A percentile compares a stretch with the other conserved stretches of the same genome.
phyloP scores from a whole-genome alignment of 2,329 filamentous ascomycete genomes.

The Aurifilum marmelostoma region DNA sequence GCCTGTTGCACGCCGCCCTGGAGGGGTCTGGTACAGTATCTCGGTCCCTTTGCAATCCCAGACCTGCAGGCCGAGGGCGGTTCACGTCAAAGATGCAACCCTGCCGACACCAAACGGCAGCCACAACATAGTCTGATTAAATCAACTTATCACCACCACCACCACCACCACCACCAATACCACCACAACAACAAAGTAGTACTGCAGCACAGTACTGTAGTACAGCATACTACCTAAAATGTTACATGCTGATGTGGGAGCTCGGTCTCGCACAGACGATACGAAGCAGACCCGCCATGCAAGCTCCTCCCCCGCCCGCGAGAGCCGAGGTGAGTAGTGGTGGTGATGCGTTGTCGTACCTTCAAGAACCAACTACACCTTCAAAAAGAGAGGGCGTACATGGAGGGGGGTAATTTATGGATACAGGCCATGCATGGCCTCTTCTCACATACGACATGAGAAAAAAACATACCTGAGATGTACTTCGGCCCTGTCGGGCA shows the following conservation, averaged over 20 bases:
- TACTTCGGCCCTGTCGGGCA: not conserved
- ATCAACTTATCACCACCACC: not conserved
- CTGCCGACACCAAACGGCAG: not conserved
- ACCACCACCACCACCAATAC: too few relatives aligned
- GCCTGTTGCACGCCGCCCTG: not conserved
- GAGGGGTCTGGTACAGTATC: not conserved
- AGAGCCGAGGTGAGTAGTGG: not conserved
- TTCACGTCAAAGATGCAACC: conserved; percentile 7
- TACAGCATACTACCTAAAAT: too few relatives aligned
- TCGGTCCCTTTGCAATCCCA: conserved; percentile 7
- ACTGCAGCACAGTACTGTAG: not conserved
- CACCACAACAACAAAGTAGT: not conserved
- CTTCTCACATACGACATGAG: not conserved
- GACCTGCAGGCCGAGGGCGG: conserved; percentile 3
- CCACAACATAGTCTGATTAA: not conserved
- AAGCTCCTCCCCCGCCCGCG: not conserved
- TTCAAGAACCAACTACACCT: too few relatives aligned
- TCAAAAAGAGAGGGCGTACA: not conserved
- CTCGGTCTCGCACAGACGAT: not conserved
- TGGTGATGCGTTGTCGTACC: not conserved
- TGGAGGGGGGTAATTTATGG: not conserved
- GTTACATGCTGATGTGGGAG: not conserved
- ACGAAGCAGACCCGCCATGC: too few relatives aligned
- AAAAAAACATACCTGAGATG: not conserved
- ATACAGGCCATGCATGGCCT: not conserved